Evolutionary conservation across 1,139 yeast genomes (phyloP).

Genomic region (Sugiyamaella paludigena): DNA sequence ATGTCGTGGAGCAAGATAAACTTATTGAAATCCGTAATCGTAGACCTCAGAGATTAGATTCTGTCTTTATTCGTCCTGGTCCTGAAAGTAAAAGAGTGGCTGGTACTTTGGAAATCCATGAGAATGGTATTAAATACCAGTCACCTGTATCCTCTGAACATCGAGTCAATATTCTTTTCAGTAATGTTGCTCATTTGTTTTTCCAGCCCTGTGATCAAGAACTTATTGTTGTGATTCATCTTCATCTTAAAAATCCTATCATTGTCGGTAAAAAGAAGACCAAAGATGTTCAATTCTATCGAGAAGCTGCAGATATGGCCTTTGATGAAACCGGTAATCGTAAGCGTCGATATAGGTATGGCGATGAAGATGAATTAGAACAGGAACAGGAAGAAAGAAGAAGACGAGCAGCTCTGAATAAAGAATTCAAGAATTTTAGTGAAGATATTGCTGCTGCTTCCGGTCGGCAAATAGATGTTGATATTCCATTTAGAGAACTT

Average conservation of each 20-base stretch:
- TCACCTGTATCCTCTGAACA: slow-evolving; percentile 77
- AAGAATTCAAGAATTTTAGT: slow-evolving; percentile 85
- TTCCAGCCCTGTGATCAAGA: slow-evolving; percentile 97
- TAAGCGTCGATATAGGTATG: slow-evolving; percentile 84
- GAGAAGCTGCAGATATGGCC: slow-evolving; percentile 95
- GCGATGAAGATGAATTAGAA: slow-evolving; percentile 97
- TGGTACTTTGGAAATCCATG: slow-evolving; percentile 88
- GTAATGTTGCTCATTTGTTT: slow-evolving; percentile 87
- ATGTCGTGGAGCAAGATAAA: slow-evolving; percentile 89
- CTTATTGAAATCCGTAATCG: slow-evolving; percentile 76
- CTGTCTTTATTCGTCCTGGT: slow-evolving; percentile 89
- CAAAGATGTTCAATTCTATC: slow-evolving; percentile 89
- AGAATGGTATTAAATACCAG: slow-evolving; percentile 93
- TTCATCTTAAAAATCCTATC: slow-evolving; percentile 87
- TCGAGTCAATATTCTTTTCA: slow-evolving; percentile 80
- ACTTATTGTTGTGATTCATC: slow-evolving; percentile 85
- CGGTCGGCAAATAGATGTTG: slow-evolving; percentile 69
- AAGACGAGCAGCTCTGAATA: slow-evolving; percentile 84
- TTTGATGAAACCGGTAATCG: slow-evolving; percentile 97
- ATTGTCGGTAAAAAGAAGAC: slow-evolving; percentile 96
- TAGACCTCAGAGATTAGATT: slow-evolving; percentile 82
- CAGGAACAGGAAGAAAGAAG: slow-evolving; percentile 98
- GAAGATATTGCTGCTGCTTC: slow-evolving; percentile 89
- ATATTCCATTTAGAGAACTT: slow-evolving; percentile 90
- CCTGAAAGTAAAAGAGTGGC: slow-evolving; percentile 96